Conservation (phyloP, 257 asterid species). For the Jacaranda copaia region DNA sequence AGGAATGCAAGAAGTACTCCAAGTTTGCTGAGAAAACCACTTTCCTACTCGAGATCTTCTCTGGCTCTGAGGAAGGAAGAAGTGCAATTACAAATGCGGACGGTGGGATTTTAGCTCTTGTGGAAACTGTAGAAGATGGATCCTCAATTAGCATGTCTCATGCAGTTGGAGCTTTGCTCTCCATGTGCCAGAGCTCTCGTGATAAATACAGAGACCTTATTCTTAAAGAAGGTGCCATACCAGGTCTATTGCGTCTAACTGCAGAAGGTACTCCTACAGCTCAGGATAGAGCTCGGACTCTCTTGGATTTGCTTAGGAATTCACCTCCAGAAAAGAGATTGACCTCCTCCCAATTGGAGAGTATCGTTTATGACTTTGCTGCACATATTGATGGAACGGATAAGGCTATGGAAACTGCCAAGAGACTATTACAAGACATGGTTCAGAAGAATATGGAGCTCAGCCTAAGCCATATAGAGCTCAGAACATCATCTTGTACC, state of each 20-base stretch:
- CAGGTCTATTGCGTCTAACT: conserved; percentile 83
- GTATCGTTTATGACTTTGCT: conserved; percentile 77
- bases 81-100: conserved; percentile 57
- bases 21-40: conserved; percentile 88
- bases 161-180: conserved; percentile 76
- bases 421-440: conserved; percentile 73
- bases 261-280: conserved; percentile 84
- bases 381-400: conserved; percentile 71
- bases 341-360: conserved; percentile 72
- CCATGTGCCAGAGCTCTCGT: conserved; percentile 73
- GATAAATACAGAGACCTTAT: conserved; percentile 80
- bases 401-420: conserved; percentile 82
- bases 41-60: conserved; percentile 71
- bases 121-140: conserved; percentile 88
- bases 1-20: conserved; percentile 87
- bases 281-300: conserved; percentile 74
- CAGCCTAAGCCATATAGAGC: conserved; percentile 47
- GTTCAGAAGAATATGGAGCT: conserved; percentile 76
- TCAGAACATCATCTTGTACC: conserved; percentile 47
- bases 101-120: conserved; percentile 78
- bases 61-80: conserved; percentile 75
- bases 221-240: conserved; percentile 86
- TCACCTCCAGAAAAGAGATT: conserved; percentile 58
- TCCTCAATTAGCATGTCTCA: conserved; percentile 77
- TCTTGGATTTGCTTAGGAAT: conserved; percentile 77